Evolutionary conservation across 1,284 basidiomycete species (phyloP), one percentile per base, ranked within the genome.

Genomic region (Boletus smithii): DNA sequence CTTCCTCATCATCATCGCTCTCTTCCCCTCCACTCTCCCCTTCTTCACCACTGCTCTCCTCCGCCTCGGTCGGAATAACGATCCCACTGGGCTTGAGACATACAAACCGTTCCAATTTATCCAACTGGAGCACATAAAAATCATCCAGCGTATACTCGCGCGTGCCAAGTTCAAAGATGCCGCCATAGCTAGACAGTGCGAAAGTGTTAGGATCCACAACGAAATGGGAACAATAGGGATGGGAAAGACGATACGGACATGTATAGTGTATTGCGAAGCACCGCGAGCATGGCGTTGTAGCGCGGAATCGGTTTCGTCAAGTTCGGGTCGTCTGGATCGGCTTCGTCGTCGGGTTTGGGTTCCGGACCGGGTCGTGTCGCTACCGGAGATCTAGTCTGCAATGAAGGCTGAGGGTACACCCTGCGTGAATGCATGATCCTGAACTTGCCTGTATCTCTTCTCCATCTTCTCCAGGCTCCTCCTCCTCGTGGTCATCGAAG

Each of bases 271-370:
- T 95, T 95, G 27, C 85, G 79, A 41, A 92, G 74, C 3, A 95
- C 84, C 0, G 91, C 85, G 8, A 95, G 73, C 91, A 97, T 95
- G 3, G 90, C 80, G 57, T 97, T 97, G 69, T 95, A 97, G n/a
- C 93, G 76, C 1, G 83, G 77, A 8, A 88, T 71, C 0, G 94
- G 94, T 0, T 77, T 69, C 0, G 85, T 85, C 50, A 79, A 70
- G 29, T 74, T 70, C 0, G 91, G 90, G 59, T 94, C 91, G 46
- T 91, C 83, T 0, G 74, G 72, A 55, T 88, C 83, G 22, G 71
- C 61, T 14, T 78, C 73, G 4, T 58, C 50, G 4, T 48, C 44
- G 9, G 3, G 35, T 14, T 45, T 42, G 16, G n/a, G 8, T 22
- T 46, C 46, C 1, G 30, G 2, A 27, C 13, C 4, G 2, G 36